phyloP scores from a whole-genome alignment of 495 filamentous ascomycete species.

The Hypoxylon fuscum region DNA sequence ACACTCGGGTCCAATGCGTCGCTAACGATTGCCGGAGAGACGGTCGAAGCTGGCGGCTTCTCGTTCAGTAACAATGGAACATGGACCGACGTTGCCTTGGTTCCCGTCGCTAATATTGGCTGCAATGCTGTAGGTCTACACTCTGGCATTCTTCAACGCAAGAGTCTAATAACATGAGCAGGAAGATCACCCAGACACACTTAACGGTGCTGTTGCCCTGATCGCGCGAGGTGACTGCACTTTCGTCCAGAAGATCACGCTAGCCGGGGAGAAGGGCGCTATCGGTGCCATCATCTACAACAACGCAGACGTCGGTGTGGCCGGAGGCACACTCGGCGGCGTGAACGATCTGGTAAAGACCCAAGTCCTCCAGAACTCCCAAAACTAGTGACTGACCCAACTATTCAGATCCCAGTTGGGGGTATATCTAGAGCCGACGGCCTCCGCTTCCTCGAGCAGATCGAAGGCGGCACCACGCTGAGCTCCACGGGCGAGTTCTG shows the following conservation, averaged over 20 bases:
- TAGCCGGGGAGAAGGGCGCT: constrained; percentile 69
- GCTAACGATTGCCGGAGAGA: constrained; percentile 46
- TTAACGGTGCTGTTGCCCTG: constrained; percentile 68
- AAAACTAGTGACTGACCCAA: constrained; percentile 6
- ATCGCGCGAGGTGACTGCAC: constrained; percentile 69
- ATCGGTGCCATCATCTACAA: constrained; percentile 71
- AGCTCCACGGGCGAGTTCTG: constrained; percentile 36
- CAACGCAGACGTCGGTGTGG: constrained; percentile 59
- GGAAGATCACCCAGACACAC: constrained; percentile 63
- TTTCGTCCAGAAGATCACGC: constrained; percentile 67
- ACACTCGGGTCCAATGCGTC: constrained; percentile 45
- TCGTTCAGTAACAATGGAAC: constrained; percentile 57
- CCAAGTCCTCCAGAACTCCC: constrained; percentile 21
- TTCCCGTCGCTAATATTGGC: constrained; percentile 63
- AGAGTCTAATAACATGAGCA: constrained; percentile 27
- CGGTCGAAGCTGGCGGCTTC: constrained; percentile 42
- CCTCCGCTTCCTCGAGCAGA: constrained; percentile 50
- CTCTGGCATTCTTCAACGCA: background rate
- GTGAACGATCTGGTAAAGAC: constrained; percentile 50
- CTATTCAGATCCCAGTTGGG: constrained; percentile 58
- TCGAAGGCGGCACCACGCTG: constrained; percentile 47
- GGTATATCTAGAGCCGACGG: constrained; percentile 65
- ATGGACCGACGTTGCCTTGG: constrained; percentile 53
- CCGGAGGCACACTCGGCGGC: constrained; percentile 65
- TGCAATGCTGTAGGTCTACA: constrained; percentile 53